These are phyloP conservation scores for Nakaseomyces delphensis DNA, from an alignment of 1,139 yeast genomes.

Conservation along the genomic window DNA sequence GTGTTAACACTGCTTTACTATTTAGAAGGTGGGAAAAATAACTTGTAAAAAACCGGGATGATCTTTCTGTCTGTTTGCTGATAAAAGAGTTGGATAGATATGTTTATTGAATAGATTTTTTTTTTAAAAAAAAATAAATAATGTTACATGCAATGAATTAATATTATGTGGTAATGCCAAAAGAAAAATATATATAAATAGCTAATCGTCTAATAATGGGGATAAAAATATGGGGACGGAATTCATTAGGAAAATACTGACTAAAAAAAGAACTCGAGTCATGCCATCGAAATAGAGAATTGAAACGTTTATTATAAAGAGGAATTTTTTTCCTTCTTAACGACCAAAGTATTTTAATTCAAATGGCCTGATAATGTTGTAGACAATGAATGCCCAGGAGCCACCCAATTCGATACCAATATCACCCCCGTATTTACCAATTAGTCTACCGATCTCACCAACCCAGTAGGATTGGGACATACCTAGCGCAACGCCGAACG, in stretches of 20 bases:
- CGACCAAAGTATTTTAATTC: slow-evolving; percentile 52
- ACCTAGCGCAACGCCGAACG: slow-evolving; percentile 76
- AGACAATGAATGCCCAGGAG: slow-evolving; percentile 60
- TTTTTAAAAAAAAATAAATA: background rate
- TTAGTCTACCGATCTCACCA: slow-evolving; percentile 55
- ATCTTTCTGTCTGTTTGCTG: background rate
- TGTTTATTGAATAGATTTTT: background rate
- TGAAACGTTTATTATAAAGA: slow-evolving; percentile 8
- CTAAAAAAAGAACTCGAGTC: too few species aligned
- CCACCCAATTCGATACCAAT: slow-evolving; percentile 77
- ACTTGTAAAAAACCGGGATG: too few species aligned
- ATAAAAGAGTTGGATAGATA: too few species aligned
- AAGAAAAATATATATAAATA: background rate
- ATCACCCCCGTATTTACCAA: slow-evolving; percentile 73
- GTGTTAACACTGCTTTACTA: slow-evolving; percentile 72
- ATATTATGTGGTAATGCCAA: background rate
- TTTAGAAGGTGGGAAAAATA: slow-evolving; percentile 36
- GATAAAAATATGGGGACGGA: background rate
- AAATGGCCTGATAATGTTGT: slow-evolving; percentile 52
- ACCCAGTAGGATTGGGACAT: slow-evolving; percentile 79
- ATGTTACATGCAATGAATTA: slow-evolving; percentile 2
- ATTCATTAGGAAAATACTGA: too few species aligned
- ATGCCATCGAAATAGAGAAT: background rate
- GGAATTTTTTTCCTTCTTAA: slow-evolving; percentile 35
- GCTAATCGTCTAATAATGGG: background rate